These are phyloP conservation scores for Phytophthora litchii DNA, from an alignment of 352 stramenopile species.

Conservation along the genomic window DNA sequence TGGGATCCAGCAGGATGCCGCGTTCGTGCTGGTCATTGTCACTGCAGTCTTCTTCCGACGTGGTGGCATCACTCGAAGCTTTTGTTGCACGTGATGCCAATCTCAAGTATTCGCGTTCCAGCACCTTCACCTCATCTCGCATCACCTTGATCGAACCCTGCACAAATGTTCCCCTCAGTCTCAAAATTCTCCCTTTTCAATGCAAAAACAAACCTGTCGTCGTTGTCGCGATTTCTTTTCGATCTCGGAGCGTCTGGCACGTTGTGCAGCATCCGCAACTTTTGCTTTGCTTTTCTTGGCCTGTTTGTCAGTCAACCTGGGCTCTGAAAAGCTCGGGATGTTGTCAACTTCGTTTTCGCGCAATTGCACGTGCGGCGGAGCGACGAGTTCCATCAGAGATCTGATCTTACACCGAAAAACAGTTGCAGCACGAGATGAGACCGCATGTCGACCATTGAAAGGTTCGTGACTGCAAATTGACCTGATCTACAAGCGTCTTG, in stretches of 20 bases:
- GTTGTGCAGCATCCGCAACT: constrained; percentile 22
- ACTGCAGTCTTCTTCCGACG: constrained; percentile 22
- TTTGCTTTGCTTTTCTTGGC: constrained; percentile 8
- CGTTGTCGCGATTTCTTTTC: constrained; percentile 65
- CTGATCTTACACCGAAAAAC: constrained; percentile 24
- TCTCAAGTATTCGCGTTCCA: constrained; percentile 52
- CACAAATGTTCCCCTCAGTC: background rate
- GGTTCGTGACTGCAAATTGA: constrained; percentile 6
- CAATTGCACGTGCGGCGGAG: constrained; percentile 15
- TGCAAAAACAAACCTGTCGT: constrained; percentile 29
- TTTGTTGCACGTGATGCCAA: constrained; percentile 19
- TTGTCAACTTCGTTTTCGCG: constrained; percentile 22
- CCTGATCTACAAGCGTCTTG: constrained; percentile 28
- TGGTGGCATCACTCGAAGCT: constrained; percentile 5
- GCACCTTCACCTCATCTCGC: constrained; percentile 53
- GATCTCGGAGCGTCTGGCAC: constrained; percentile 60
- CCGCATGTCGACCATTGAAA: constrained; percentile 7
- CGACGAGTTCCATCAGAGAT: constrained; percentile 16
- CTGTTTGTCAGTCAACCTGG: constrained; percentile 3
- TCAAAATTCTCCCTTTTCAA: background rate
- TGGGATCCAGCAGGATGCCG: constrained; percentile 38
- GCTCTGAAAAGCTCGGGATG: constrained; percentile 3
- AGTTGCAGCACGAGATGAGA: constrained; percentile 19
- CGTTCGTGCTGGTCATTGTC: constrained; percentile 22
- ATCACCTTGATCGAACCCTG: constrained; percentile 55